Conservation (phyloP, 495 filamentous ascomycete genomes). For the Geopyxis carbonaria region DNA sequence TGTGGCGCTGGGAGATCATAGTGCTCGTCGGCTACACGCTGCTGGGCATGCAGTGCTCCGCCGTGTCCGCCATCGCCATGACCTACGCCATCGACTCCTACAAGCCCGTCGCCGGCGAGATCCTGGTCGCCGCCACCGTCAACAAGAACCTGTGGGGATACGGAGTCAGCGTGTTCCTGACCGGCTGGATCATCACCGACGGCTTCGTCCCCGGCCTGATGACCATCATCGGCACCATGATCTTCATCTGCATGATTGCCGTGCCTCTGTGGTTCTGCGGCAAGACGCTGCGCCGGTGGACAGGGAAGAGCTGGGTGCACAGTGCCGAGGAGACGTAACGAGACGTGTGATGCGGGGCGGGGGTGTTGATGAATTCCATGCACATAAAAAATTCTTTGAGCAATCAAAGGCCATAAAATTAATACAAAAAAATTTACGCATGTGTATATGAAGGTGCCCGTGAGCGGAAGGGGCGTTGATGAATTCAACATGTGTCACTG, state of each 20-base stretch:
- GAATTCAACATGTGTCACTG: too few species aligned
- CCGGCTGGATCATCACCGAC: constrained; percentile 1
- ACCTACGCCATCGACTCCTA: constrained; percentile 47
- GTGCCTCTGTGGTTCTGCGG: constrained; percentile 5
- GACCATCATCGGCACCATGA: constrained; percentile 1
- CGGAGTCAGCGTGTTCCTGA: constrained; percentile 1
- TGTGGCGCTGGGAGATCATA: constrained; percentile 40
- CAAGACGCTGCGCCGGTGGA: constrained; percentile 1
- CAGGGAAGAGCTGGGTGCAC: constrained; percentile 3
- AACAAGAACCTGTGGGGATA: constrained; percentile 40
- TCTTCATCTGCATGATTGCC: constrained; percentile 1
- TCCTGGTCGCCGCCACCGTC: constrained; percentile 44
- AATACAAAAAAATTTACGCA: too few species aligned
- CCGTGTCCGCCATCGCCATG: constrained; percentile 36
- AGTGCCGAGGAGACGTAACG: too few species aligned
- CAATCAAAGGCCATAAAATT: too few species aligned
- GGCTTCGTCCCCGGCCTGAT: not conserved
- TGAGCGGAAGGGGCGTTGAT: too few species aligned
- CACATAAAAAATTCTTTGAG: too few species aligned
- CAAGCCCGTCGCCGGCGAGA: constrained; percentile 41
- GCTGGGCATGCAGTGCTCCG: constrained; percentile 41
- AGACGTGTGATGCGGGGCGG: too few species aligned
- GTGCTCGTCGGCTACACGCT: constrained; percentile 38
- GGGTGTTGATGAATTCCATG: too few species aligned
- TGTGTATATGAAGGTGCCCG: too few species aligned